Evolutionary conservation across 495 filamentous ascomycete species (phyloP).

Genomic region (Podospora appendiculata): DNA sequence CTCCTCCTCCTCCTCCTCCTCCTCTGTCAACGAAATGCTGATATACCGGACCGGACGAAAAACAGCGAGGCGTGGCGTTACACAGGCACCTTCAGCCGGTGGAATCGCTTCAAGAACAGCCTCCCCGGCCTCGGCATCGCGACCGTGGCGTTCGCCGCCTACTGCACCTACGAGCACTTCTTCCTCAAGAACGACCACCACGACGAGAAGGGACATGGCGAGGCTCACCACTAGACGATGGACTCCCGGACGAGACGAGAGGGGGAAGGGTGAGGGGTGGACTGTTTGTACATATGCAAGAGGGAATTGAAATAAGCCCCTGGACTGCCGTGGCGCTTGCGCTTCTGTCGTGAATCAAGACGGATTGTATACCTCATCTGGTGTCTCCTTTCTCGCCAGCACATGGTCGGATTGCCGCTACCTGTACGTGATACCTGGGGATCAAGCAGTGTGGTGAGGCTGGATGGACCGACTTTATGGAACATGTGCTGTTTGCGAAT

Average conservation of each 20-base stretch:
- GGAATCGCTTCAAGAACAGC: conserved; percentile 74
- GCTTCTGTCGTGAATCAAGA: too few relatives aligned
- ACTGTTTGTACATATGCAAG: not conserved
- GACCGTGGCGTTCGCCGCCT: conserved; percentile 79
- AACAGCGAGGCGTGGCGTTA: conserved; percentile 91
- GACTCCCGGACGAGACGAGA: not conserved
- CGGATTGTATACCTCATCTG: too few relatives aligned
- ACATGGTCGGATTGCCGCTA: too few relatives aligned
- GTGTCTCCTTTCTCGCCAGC: too few relatives aligned
- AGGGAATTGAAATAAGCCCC: not conserved
- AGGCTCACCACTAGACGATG: not conserved
- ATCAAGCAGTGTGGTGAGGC: too few relatives aligned
- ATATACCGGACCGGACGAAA: too few relatives aligned
- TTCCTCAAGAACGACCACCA: conserved; percentile 70
- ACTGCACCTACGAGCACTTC: conserved; percentile 80
- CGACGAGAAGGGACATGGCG: conserved; percentile 23
- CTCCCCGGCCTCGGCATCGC: conserved; percentile 91
- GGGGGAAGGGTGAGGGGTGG: not conserved
- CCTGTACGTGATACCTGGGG: too few relatives aligned
- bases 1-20: not conserved
- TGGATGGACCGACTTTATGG: too few relatives aligned
- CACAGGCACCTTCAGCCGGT: conserved; percentile 75
- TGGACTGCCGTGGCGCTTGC: too few relatives aligned
- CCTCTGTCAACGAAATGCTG: not conserved
- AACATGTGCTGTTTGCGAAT: too few relatives aligned